Base-by-base conservation (phyloP, 495 filamentous ascomycete genomes). In the Lichina pygmaea region DNA sequence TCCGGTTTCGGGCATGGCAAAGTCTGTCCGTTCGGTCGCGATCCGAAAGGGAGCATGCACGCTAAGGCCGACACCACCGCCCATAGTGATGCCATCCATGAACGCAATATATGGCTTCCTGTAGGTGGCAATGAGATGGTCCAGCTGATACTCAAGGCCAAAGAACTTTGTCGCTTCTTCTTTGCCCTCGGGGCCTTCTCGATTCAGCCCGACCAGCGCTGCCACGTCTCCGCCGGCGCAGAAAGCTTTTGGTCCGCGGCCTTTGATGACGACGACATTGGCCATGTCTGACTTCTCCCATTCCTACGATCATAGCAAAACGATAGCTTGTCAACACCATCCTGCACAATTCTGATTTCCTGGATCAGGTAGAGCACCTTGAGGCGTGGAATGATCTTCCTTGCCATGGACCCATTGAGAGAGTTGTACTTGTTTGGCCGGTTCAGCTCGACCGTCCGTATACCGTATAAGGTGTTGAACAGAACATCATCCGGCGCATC, bases 61-160 rank as follows among this genome's bases (percentile, higher is more conserved):
- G 59, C 77, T 84, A 43, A 97, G 71, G 4, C 89, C 89, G 32
- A 95, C 91, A 44, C 89, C 89, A 45, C 89, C 89, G 48, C 89
- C 89, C 89, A 97, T 95, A 24, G 91, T 97, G 55, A 93, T 77
- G 46, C 89, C 89, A 55, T 97, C 91, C 77, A 97, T 86, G 58
- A 94, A 79, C 36, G 91, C 84, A 43, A 97, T 72, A 56, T 86
- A 89, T 3, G 89, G 89, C 64, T 93, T 95, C 30, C 62, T 53
- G 64, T 86, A 93, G 43, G 85, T 93, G n/a, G 91, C 85, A 54
- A 97, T 86, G 44, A 82, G 60, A 62, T 97, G 89, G 61, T 95
- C 79, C 44, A 97, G 76, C 55, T 74, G 71, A 66, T 94, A 97
- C 73, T 97, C 89, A 41, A 82, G 71, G 8, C 60, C 78, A 55